Evolutionary conservation across 164 flowering plant genomes (phyloP), one percentile per base, ranked within the genome.

Genomic region (Vitis rupestris): DNA sequence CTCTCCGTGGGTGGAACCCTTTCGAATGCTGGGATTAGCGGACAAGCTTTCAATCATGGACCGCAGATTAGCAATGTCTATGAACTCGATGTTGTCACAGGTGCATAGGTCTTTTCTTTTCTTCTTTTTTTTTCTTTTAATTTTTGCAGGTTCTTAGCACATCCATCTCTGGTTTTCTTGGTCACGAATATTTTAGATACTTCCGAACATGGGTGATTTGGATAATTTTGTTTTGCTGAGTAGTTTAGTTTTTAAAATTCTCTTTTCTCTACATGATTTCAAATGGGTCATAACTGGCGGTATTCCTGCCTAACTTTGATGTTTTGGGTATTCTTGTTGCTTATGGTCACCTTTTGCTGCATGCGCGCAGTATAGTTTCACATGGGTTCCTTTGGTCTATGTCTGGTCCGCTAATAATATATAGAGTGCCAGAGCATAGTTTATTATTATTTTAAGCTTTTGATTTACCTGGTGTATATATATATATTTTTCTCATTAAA

Each of bases 1-100:
- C 83, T 96, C 13, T 70, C 97, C 0, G 98, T 96, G 6, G 99
- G 98, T 15, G 99, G 99, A 23, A 96, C 99, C 9, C 83, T 96
- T 6, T 96, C 98, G 0, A 93, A 96, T 74, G 98, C 84, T 48
- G 99, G 99, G 29, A 96, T 96, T 58, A 96, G 99, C 52, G 99
- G 99, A 1, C 98, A 96, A 71, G 92, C 99, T 19, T 96, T 96
- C 66, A 80, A 87, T 67, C 93, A 93, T 70, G 99, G 99, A 3
- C 99, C 99, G 63, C 99, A 96, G 68, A 91, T 96, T 64, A 87
- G 85, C 78, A 96, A 90, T 75, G 97, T 96, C 67, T 50, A 72
- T 65, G 88, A 93, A 70, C 90, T 96, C 14, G 97, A 96, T 63
- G 97, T 96, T 17, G 92, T 96, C 49, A 91, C 99, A 76, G 99